These are phyloP conservation scores for Lophiotrema nucula DNA, from an alignment of 495 filamentous ascomycete species.

Conservation along the genomic window DNA sequence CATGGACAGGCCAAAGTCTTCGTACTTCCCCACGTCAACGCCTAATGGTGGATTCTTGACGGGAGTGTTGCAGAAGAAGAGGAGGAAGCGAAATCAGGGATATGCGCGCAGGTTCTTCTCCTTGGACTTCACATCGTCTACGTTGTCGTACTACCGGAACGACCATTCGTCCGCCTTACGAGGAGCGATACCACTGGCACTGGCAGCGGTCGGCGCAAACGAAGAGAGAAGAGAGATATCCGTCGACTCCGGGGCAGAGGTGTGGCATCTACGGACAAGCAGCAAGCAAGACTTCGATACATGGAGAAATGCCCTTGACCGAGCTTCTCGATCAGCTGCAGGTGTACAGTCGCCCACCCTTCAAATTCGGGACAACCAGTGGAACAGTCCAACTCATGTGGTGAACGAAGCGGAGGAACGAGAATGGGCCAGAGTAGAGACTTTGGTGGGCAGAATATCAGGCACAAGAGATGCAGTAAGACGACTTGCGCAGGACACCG, in stretches of 20 bases:
- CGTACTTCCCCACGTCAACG: conserved; percentile 9
- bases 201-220: conserved; percentile 87
- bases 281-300: conserved; percentile 79
- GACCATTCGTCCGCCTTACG: conserved; percentile 84
- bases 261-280: conserved; percentile 90
- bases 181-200: conserved; percentile 84
- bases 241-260: conserved; percentile 92
- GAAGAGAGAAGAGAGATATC: conserved; percentile 86
- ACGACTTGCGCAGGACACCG: conserved; percentile 77
- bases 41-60: conserved; percentile 61
- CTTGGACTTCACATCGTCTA: conserved; percentile 85
- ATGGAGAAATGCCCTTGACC: conserved; percentile 84
- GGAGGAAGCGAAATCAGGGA: conserved; percentile 88
- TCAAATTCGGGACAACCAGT: conserved; percentile 13
- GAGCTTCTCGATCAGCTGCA: conserved; percentile 50
- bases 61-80: conserved; percentile 80
- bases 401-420: conserved; percentile 58
- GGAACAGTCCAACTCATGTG: conserved; percentile 9
- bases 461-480: conserved; percentile 85
- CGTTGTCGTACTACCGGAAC: conserved; percentile 93
- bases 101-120: conserved; percentile 93
- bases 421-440: conserved; percentile 83
- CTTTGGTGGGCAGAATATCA: conserved; percentile 76
- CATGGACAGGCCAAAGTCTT: conserved; percentile 36
- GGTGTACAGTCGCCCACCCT: conserved; percentile 23